Evolutionary conservation across 2,329 filamentous ascomycete genomes (phyloP).

Genomic region (Talaromyces sp.): DNA sequence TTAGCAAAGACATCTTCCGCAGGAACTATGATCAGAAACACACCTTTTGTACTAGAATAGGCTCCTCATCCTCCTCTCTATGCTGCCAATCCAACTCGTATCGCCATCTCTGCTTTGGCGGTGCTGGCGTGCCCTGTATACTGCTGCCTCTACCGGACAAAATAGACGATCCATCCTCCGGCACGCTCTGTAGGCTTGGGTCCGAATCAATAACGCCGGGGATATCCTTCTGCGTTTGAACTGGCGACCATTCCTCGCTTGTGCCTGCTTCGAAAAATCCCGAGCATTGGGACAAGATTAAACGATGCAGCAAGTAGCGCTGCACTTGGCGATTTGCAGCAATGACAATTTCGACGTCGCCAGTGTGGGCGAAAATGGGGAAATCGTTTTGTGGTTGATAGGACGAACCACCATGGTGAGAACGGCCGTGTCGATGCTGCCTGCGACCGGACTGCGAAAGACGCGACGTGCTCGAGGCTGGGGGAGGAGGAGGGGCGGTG

Average conservation of each 20-base stretch:
- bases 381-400: conserved; percentile 82
- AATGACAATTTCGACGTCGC: conserved; percentile 87
- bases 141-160: conserved; percentile 32
- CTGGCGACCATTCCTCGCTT: conserved; percentile 67
- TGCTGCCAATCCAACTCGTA: conserved; percentile 80
- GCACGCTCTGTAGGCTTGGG: conserved; percentile 29
- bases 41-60: conserved; percentile 82
- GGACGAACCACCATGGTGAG: conserved; percentile 67
- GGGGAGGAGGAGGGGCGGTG: conserved; percentile 56
- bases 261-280: conserved; percentile 84
- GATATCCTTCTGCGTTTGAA: conserved; percentile 31
- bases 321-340: conserved; percentile 66
- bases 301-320: conserved; percentile 77
- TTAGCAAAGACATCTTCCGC: conserved; percentile 1
- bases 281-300: conserved; percentile 84
- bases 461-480: conserved; percentile 61
- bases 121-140: conserved; percentile 27
- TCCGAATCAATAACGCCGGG: conserved; percentile 38
- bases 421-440: conserved; percentile 75
- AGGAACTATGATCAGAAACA: conserved; percentile 15
- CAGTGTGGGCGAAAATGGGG: conserved; percentile 81
- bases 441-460: conserved; percentile 55
- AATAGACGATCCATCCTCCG: conserved; percentile 31
- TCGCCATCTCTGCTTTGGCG: conserved; percentile 64
- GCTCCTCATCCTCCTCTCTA: conserved; percentile 66